Conservation (phyloP, 345 rosid species). For the Reutealis trisperma region DNA sequence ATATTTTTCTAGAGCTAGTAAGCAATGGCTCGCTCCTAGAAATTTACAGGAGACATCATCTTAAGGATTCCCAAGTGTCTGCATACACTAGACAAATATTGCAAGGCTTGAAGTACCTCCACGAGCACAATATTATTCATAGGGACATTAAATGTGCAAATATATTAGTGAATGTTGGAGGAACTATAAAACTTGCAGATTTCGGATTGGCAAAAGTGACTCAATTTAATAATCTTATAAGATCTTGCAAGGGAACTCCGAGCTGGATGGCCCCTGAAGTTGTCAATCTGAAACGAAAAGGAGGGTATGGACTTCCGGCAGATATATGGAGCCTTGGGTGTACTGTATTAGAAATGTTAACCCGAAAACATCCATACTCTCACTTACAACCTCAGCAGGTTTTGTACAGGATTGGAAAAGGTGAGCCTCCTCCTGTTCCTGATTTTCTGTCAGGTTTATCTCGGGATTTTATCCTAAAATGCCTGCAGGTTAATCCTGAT, state of each 20-base stretch:
- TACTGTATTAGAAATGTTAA: slow-evolving; percentile 76
- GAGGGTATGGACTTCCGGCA: slow-evolving; percentile 61
- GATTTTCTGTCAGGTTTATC: not conserved
- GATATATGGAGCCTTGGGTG: slow-evolving; percentile 95
- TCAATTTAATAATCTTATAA: not conserved
- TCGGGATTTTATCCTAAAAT: slow-evolving; percentile 18
- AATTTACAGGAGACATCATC: not conserved
- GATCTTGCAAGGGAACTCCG: not conserved
- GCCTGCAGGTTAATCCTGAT: slow-evolving; percentile 11
- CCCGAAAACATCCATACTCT: slow-evolving; percentile 51
- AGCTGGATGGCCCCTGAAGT: slow-evolving; percentile 11
- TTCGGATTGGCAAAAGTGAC: not conserved
- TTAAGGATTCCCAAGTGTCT: not conserved
- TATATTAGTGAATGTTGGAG: not conserved
- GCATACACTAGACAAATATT: not conserved
- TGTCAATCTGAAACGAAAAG: slow-evolving; percentile 41
- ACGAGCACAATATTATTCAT: not conserved
- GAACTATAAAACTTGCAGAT: not conserved
- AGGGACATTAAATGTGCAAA: not conserved
- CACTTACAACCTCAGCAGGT: slow-evolving; percentile 35
- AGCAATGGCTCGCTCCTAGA: not conserved
- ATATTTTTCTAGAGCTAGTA: not conserved
- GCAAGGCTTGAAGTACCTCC: not conserved
- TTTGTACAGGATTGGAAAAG: slow-evolving; percentile 10
- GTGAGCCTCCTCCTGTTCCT: slow-evolving; percentile 14